These are phyloP conservation scores for Aciculoconidium aculeatum DNA, from an alignment of 805 yeast species.

Conservation along the genomic window DNA sequence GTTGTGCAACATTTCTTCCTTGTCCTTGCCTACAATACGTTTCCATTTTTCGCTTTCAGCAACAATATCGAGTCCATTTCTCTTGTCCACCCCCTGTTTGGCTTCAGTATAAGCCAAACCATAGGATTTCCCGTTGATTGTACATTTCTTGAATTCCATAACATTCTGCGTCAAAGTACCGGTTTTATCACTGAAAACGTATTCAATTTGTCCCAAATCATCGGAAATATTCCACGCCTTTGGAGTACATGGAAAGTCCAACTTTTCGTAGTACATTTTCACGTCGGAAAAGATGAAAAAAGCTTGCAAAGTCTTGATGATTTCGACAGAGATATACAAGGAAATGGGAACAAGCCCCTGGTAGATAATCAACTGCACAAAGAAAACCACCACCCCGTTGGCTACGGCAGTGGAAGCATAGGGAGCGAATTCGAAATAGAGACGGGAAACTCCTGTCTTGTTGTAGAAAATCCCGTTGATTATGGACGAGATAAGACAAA, in stretches of 20 bases:
- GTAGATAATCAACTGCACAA: slow-evolving; percentile 70
- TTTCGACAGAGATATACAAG: slow-evolving; percentile 73
- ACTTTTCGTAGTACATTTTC: slow-evolving; percentile 57
- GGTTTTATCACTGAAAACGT: slow-evolving; percentile 78
- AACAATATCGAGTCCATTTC: slow-evolving; percentile 73
- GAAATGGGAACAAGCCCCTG: slow-evolving; percentile 82
- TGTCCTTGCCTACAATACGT: slow-evolving; percentile 51
- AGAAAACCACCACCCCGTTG: slow-evolving; percentile 68
- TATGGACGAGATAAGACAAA: slow-evolving; percentile 67
- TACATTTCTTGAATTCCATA: slow-evolving; percentile 81
- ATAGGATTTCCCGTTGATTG: slow-evolving; percentile 66
- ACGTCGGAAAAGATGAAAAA: slow-evolving; percentile 74
- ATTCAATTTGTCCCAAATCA: slow-evolving; percentile 82
- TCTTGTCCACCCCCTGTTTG: slow-evolving; percentile 66
- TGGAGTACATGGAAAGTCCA: slow-evolving; percentile 80
- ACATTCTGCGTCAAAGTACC: slow-evolving; percentile 81
- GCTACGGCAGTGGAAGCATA: slow-evolving; percentile 58
- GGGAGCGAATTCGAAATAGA: slow-evolving; percentile 65
- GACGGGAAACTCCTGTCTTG: slow-evolving; percentile 43
- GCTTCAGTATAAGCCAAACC: slow-evolving; percentile 85
- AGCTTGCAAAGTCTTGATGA: slow-evolving; percentile 78
- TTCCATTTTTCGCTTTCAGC: slow-evolving; percentile 50
- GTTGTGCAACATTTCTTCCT: slow-evolving; percentile 47
- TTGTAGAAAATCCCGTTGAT: slow-evolving; percentile 65
- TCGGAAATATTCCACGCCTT: slow-evolving; percentile 83